phyloP scores from a whole-genome alignment of 2,329 filamentous ascomycete species.

The Cladophialophora yegresii region DNA sequence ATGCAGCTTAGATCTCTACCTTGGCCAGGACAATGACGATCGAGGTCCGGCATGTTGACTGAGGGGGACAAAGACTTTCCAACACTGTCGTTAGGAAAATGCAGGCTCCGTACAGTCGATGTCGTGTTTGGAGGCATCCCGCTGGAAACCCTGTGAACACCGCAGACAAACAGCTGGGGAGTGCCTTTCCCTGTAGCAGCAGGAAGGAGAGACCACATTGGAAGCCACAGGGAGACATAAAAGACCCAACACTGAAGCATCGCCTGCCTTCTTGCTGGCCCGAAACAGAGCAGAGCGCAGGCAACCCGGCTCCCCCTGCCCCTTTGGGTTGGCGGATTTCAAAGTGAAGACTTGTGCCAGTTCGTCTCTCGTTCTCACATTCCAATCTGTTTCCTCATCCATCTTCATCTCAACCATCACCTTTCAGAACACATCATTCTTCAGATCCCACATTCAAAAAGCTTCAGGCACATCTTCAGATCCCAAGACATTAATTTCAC shows the following conservation, averaged over 20 bases:
- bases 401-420: constrained; percentile 16
- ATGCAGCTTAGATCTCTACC: background rate
- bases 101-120: background rate
- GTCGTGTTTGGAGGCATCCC: background rate
- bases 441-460: constrained; percentile 15
- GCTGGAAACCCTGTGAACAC: background rate
- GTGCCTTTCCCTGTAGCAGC: background rate
- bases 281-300: constrained; percentile 9
- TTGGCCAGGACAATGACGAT: background rate
- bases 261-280: background rate
- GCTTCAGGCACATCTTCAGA: constrained; percentile 2
- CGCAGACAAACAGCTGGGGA: background rate
- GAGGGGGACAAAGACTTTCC: background rate
- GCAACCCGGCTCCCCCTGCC: constrained; percentile 25
- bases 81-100: background rate
- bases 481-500: constrained; percentile 5
- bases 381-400: background rate
- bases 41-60: background rate
- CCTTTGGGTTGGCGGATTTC: constrained; percentile 9
- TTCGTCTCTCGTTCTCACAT: background rate
- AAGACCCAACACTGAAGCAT: background rate
- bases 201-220: background rate
- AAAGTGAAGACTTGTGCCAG: background rate
- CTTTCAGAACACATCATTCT: constrained; percentile 18
- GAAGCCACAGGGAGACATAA: background rate